These are phyloP conservation scores for Pseudogymnoascus pannorum DNA, from an alignment of 2,329 filamentous ascomycete genomes.

Conservation along the genomic window DNA sequence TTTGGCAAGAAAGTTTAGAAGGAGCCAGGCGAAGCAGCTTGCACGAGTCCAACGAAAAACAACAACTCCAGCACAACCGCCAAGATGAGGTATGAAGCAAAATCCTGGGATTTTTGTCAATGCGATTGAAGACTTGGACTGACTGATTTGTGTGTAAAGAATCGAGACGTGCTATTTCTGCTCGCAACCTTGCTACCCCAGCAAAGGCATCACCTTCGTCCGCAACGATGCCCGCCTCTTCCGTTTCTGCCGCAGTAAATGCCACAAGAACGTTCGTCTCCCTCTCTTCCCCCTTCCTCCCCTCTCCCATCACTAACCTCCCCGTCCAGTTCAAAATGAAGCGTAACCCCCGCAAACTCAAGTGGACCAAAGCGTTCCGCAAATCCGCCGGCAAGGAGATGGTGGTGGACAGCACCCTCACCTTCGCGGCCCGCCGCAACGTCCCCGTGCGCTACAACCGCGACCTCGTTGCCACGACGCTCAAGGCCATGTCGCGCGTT, in stretches of 20 bases:
- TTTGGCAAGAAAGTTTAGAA: conserved; percentile 15
- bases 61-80: conserved; percentile 11
- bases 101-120: no score
- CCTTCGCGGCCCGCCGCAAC: conserved; percentile 89
- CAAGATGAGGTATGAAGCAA: conserved; percentile 25
- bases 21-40: not conserved
- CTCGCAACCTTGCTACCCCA: conserved; percentile 59
- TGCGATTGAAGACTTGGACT: conserved; percentile 9
- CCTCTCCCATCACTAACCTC: not conserved
- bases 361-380: conserved; percentile 94
- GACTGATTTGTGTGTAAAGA: conserved; percentile 27
- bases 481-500: conserved; percentile 88
- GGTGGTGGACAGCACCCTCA: conserved; percentile 89
- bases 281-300: not conserved
- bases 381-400: conserved; percentile 76
- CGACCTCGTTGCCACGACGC: conserved; percentile 77
- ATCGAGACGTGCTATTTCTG: conserved; percentile 66
- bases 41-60: not conserved
- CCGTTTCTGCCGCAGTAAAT: conserved; percentile 49
- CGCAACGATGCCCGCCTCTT: conserved; percentile 40
- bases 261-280: conserved; percentile 48
- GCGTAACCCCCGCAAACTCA: conserved; percentile 92
- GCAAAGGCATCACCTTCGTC: conserved; percentile 45
- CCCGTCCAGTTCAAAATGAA: conserved; percentile 79
- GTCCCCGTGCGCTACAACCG: conserved; percentile 93